These are phyloP conservation scores for Diplodia scrobiculata DNA, from an alignment of 2,329 filamentous ascomycete species.

Conservation along the genomic window DNA sequence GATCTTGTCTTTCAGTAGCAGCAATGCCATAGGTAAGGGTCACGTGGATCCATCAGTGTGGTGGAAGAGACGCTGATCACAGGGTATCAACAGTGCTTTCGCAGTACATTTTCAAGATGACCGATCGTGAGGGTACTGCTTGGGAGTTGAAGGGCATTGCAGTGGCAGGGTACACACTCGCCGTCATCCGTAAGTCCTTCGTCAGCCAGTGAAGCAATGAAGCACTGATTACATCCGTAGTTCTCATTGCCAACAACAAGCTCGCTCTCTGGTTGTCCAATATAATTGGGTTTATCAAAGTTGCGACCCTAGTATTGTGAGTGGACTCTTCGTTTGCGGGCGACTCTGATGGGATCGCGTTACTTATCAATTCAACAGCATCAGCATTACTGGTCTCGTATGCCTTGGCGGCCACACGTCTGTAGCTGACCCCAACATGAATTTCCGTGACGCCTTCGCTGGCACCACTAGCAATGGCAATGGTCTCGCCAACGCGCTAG, in stretches of 20 bases:
- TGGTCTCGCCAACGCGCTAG: conserved; percentile 38
- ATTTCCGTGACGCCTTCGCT: conserved; percentile 38
- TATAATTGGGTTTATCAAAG: conserved; percentile 60
- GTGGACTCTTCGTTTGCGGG: neutral
- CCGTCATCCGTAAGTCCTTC: conserved; percentile 52
- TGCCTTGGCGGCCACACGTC: conserved; percentile 38
- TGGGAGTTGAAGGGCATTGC: conserved; percentile 71
- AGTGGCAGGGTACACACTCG: conserved; percentile 63
- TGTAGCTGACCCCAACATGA: conserved; percentile 36
- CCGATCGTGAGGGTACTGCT: conserved; percentile 52
- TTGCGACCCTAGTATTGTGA: conserved; percentile 62
- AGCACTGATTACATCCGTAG: conserved; percentile 32
- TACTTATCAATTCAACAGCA: conserved; percentile 27
- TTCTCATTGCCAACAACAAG: conserved; percentile 58
- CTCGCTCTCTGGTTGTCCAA: conserved; percentile 61
- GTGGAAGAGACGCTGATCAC: neutral
- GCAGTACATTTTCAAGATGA: conserved; percentile 63
- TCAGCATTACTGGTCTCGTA: conserved; percentile 39
- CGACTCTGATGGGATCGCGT: too few species aligned
- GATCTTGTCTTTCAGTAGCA: conserved; percentile 65
- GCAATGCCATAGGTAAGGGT: conserved; percentile 60
- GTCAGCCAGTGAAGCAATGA: neutral
- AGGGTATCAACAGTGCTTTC: conserved; percentile 42
- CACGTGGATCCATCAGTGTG: neutral
- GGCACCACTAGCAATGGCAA: conserved; percentile 38